Evolutionary conservation across 2,329 filamentous ascomycete species (phyloP), one percentile per base, ranked within the genome.

Genomic region (Hypocrella siamensis): DNA sequence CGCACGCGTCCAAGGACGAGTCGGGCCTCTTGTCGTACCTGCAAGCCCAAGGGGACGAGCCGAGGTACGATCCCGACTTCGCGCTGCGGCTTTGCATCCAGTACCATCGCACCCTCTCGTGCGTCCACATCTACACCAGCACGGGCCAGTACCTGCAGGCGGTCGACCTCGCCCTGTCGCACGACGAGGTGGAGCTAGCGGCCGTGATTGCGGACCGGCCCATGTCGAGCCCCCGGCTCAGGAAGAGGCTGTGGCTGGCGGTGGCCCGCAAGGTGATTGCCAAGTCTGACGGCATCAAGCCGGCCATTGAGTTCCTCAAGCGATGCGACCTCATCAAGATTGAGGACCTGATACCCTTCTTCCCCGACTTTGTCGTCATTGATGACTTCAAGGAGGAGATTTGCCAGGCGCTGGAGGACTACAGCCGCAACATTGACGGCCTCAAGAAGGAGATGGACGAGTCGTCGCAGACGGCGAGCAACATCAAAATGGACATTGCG

Each of bases 361-460:
- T 98, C 58, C 90, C 90, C 0, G 90, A 98, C 52, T 98, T 98
- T 49, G 85, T 96, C 17, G 81, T 96, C 31, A 96, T 98, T 39
- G 90, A 98, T 50, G 90, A 96, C 53, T 98, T 98, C 67, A 94
- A 96, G 51, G 86, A 96, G 40, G 90, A 98, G 52, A 96, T 98
- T 24, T 98, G 90, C 57, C 66, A 74, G 0, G 90, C 92, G 1
- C 67, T 98, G 2, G 90, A 98, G 54, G 82, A 92, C 40, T 98
- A 98, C 58, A 81, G 76, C 29, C 79, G 82, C 24, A 84, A 83
- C 42, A 98, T 98, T 42, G 90, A 96, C 46, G 65, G 64, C 2
- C 61, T 98, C 25, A 85, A 86, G 48, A 75, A 78, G 41, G 88
- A 96, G 53, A 98, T 98, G 90, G 90, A 98, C 52, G 84, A 93